Evolutionary conservation across 352 stramenopile species (phyloP).

Genomic region (Globisporangium solare): DNA sequence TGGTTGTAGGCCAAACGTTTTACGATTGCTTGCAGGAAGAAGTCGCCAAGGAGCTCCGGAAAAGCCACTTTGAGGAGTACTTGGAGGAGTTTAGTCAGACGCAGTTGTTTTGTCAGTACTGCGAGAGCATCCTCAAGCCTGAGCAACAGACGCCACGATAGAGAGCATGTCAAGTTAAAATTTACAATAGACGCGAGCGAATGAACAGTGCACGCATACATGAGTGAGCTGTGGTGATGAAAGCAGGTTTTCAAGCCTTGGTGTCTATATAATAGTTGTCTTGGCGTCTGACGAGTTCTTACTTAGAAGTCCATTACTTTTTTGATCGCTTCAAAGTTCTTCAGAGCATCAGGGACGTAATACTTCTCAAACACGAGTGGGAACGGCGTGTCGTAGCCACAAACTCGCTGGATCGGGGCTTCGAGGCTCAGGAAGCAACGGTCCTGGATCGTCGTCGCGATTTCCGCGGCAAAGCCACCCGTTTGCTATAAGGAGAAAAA

Average conservation of each 20-base stretch:
- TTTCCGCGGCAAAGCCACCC: constrained; percentile 94
- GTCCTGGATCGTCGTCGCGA: constrained; percentile 92
- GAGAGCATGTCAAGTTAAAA: background rate
- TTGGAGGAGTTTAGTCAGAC: constrained; percentile 82
- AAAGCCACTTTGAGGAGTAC: constrained; percentile 68
- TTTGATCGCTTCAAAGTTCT: constrained; percentile 95
- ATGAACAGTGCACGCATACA: too few species aligned
- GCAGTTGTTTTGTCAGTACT: constrained; percentile 85
- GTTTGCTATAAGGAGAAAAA: constrained; percentile 56
- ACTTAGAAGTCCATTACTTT: constrained; percentile 86
- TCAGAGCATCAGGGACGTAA: constrained; percentile 92
- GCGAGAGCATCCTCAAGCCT: constrained; percentile 60
- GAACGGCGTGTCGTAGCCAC: constrained; percentile 97
- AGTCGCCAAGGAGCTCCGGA: constrained; percentile 57
- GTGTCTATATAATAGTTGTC: too few species aligned
- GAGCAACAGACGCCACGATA: constrained; percentile 15
- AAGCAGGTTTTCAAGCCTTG: too few species aligned
- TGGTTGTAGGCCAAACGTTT: constrained; percentile 35
- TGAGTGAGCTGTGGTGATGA: too few species aligned
- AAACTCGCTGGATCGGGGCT: constrained; percentile 92
- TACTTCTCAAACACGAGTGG: constrained; percentile 95
- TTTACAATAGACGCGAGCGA: too few species aligned
- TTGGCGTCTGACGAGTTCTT: background rate
- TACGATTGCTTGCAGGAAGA: constrained; percentile 80
- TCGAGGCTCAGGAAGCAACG: constrained; percentile 96